phyloP scores from a whole-genome alignment of 306 rosid species.

The Fragaria iinumae region DNA sequence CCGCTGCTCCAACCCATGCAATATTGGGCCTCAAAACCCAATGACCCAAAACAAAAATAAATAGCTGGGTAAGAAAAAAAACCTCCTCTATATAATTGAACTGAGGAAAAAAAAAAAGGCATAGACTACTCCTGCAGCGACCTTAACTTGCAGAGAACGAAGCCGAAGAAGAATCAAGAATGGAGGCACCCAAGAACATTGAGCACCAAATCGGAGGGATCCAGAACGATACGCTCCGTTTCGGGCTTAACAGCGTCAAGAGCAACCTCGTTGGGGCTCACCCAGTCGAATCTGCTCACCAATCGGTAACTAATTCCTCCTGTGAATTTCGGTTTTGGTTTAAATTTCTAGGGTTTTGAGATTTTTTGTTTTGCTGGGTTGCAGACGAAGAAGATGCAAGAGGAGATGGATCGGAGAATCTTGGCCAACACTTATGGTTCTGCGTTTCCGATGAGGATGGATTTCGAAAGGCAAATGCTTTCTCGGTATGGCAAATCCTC shows the following conservation, averaged over 20 bases:
- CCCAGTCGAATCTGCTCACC: constrained; percentile 63
- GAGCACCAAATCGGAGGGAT: constrained; percentile 90
- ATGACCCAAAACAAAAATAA: not conserved
- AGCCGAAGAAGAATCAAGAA: constrained; percentile 11
- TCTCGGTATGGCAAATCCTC: constrained; percentile 38
- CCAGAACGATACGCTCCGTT: constrained; percentile 75
- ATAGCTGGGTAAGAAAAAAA: not conserved
- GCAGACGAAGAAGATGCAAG: constrained; percentile 42
- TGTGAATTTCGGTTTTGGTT: not conserved
- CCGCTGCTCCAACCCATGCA: not conserved
- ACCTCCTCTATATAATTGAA: not conserved
- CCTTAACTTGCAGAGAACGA: constrained; percentile 17
- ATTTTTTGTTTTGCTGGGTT: constrained; percentile 12
- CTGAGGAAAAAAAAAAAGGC: not conserved
- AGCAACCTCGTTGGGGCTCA: constrained; percentile 66
- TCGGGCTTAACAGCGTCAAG: constrained; percentile 74
- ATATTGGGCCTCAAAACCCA: not conserved
- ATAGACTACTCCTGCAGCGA: not conserved
- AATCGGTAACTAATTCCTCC: constrained; percentile 47
- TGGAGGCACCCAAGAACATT: constrained; percentile 62
- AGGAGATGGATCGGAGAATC: constrained; percentile 58
- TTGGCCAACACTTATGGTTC: constrained; percentile 60
- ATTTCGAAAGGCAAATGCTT: constrained; percentile 74
- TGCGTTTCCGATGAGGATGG: constrained; percentile 77
- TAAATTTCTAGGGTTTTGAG: not conserved